phyloP scores from a whole-genome alignment of 164 flowering plant genomes.

The Macadamia integrifolia region DNA sequence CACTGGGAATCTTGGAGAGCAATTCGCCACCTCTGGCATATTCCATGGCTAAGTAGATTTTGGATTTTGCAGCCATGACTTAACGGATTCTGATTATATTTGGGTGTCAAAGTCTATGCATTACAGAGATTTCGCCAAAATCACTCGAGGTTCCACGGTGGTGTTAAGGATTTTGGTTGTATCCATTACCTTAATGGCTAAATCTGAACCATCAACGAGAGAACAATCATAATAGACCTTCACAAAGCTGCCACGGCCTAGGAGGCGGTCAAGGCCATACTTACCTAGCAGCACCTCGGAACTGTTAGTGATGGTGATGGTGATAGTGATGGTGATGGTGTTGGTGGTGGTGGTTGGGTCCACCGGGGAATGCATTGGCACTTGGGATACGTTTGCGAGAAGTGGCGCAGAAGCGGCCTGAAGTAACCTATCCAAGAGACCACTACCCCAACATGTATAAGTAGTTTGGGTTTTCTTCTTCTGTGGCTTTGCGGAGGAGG shows the following conservation, averaged over 20 bases:
- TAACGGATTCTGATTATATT: slow-evolving; percentile 61
- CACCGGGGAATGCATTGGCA: neutral
- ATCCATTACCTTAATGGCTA: slow-evolving; percentile 63
- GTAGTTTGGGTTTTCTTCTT: too few species aligned
- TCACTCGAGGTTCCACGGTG: slow-evolving; percentile 42
- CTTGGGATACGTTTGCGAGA: neutral
- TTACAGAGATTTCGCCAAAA: slow-evolving; percentile 49
- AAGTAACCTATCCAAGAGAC: too few species aligned
- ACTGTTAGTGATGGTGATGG: neutral
- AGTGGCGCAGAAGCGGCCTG: neutral
- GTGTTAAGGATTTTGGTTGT: slow-evolving; percentile 28
- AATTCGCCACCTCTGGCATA: slow-evolving; percentile 65
- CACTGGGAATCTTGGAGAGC: slow-evolving; percentile 34
- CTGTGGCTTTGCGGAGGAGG: too few species aligned
- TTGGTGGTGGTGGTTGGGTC: neutral
- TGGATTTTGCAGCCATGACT: slow-evolving; percentile 66
- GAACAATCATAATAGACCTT: slow-evolving; percentile 54
- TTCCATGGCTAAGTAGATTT: slow-evolving; percentile 73
- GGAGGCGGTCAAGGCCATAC: slow-evolving; percentile 45
- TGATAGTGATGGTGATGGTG: neutral
- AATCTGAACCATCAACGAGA: slow-evolving; percentile 24
- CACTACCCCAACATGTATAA: too few species aligned
- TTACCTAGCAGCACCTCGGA: slow-evolving; percentile 25
- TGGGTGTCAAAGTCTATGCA: slow-evolving; percentile 61
- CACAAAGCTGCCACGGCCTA: slow-evolving; percentile 75